Evolutionary conservation across 805 yeast species (phyloP), one percentile per base, ranked within the genome.

Genomic region (Sugiyamaella qingdaonensis): DNA sequence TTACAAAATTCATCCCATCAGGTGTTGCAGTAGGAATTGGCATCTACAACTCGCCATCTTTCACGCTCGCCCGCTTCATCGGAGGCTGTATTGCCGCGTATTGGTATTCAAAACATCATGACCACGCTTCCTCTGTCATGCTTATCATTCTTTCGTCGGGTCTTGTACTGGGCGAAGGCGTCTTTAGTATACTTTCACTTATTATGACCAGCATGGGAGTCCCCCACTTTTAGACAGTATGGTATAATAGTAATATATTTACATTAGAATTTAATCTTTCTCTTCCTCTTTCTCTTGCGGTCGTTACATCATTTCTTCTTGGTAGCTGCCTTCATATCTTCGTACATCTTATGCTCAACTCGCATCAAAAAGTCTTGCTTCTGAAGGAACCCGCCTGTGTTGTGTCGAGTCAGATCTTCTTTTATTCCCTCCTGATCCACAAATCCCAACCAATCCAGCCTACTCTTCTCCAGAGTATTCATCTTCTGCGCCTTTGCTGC

Each of bases 21-120:
- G 99, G 99, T 10, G 95, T 94, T 27, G 97, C 99, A 2, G 97
- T 91, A 14, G 99, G 99, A 1, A 86, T 92, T 49, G 98, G 99
- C 14, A 89, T 92, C 56, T 94, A 92, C 68, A 94, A 94, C 67
- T 78, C 91, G 0, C 98, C 99, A 2, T 84, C 89, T 46, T 94
- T 92, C 70, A 94, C 98, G 0, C 73, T 92, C 45, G 98, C 98
- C 1, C 76, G 99, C 61, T 92, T 94, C 65, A 56, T 89, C 19
- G 99, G 99, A 9, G 99, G 99, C 1, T 60, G 86, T 2, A 63
- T 82, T 33, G 79, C 90, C 78, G 78, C 63, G 57, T 71, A 58
- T 82, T 91, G 62, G 55, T 44, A 49, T 36, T 35, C 53, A 32
- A 48, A 53, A 37, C 54, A 54, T 51, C 53, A 59, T 7, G 58